Evolutionary conservation across 78 protist genomes (phyloP).

Genomic region (Dictyostelium firmibasis): DNA sequence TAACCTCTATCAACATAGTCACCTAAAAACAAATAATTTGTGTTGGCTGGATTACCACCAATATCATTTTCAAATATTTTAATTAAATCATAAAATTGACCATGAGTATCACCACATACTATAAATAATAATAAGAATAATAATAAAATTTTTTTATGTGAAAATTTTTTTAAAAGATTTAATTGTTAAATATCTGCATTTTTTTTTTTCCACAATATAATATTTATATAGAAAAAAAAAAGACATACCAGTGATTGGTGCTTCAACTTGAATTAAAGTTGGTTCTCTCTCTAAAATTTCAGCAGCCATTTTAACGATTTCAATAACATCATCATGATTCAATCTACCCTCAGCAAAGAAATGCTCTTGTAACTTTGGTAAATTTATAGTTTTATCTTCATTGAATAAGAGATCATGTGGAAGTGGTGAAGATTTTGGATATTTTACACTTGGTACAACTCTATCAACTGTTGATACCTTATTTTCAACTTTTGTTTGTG

Average conservation of each 20-base stretch:
- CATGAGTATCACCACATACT: constrained; percentile 96
- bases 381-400: constrained; percentile 52
- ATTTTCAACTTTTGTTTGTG: constrained; percentile 17
- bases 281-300: constrained; percentile 72
- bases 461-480: constrained; percentile 41
- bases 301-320: constrained; percentile 62
- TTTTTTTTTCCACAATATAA: background rate
- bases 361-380: constrained; percentile 74
- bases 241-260: constrained; percentile 72
- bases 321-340: constrained; percentile 62
- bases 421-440: constrained; percentile 55
- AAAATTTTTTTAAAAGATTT: background rate
- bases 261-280: constrained; percentile 52
- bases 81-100: constrained; percentile 94
- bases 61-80: constrained; percentile 89
- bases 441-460: constrained; percentile 67
- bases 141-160: background rate
- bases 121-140: background rate
- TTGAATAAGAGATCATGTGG: constrained; percentile 53
- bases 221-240: background rate
- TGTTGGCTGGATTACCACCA: constrained; percentile 93
- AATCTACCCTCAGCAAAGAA: constrained; percentile 74
- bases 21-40: constrained; percentile 95
- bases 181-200: background rate
- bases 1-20: constrained; percentile 98